Evolutionary conservation across 1,139 yeast genomes (phyloP), one percentile per base, ranked within the genome.

Genomic region (Yamadazyma dushanensis): DNA sequence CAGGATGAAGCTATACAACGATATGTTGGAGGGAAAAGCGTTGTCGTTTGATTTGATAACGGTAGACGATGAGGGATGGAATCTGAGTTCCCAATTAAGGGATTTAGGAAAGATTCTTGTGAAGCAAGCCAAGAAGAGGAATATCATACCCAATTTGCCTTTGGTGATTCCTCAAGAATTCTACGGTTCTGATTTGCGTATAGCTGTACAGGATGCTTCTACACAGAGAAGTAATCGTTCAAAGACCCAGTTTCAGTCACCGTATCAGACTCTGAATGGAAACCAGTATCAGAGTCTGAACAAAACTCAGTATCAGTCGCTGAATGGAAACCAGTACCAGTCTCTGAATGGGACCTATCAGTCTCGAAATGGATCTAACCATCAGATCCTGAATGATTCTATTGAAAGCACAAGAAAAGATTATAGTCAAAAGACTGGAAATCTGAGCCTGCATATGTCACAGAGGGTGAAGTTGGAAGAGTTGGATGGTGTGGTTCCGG

Each of bases 401-500:
- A 33, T 9, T 33, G 28, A 6, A 6, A 7, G 3, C 28, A 33
- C 16, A 26, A 31, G 35, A n/a, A 9, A 5, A 20, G 8, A 11
- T 28, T 21, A 8, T 22, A 23, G 16, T 20, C 24, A 2, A 16
- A 16, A 13, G 23, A 31, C 8, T 23, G 22, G 15, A 28, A 23
- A 19, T 19, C 7, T 19, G 22, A 8, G 22, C 7, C n/a, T n/a
- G n/a, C n/a, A n/a, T n/a, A n/a, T n/a, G n/a, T n/a, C n/a, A n/a
- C n/a, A n/a, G n/a, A n/a, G n/a, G n/a, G 29, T 28, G 13, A 33
- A 33, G 16, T 18, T 16, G 13, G 32, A 33, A 5, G 16, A 25
- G 10, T 25, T 25, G 27, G 10, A 36, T n/a, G 44, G 32, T 5
- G 16, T 45, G 6, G 42, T 51, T 8, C 56, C 56, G 1, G 54